These are phyloP conservation scores for Rhodotorula toruloides DNA, from an alignment of 768 basidiomycete species.

Conservation along the genomic window DNA sequence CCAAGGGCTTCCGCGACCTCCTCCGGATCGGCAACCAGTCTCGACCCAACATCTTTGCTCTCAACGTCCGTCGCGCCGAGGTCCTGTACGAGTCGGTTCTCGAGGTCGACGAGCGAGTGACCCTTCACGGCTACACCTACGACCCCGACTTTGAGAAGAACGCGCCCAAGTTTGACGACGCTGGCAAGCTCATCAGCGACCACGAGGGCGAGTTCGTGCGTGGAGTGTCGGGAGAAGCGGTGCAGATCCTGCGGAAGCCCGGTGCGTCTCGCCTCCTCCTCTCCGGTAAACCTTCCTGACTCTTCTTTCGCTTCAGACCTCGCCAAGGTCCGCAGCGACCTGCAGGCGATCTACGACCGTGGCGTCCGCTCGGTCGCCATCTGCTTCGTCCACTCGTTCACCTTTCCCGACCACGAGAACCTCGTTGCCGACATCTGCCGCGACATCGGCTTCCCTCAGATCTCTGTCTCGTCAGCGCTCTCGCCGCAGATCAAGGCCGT, in stretches of 20 bases:
- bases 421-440: constrained; percentile 67
- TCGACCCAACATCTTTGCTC: constrained; percentile 87
- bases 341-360: constrained; percentile 66
- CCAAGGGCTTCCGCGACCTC: constrained; percentile 78
- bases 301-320: constrained; percentile 49
- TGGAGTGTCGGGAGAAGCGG: constrained; percentile 59
- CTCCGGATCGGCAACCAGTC: constrained; percentile 91
- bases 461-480: constrained; percentile 81
- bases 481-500: constrained; percentile 95
- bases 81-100: constrained; percentile 67
- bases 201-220: constrained; percentile 78
- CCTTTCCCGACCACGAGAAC: constrained; percentile 62
- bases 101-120: constrained; percentile 85
- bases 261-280: background rate
- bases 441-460: constrained; percentile 77
- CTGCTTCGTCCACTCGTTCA: constrained; percentile 81
- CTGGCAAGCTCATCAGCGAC: constrained; percentile 61
- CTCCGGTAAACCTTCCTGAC: constrained; percentile 41
- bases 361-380: constrained; percentile 86
- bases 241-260: constrained; percentile 23
- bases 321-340: constrained; percentile 55
- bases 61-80: constrained; percentile 61
- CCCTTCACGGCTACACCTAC: constrained; percentile 84
- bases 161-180: constrained; percentile 67
- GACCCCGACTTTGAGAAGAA: constrained; percentile 76